phyloP scores from a whole-genome alignment of 495 filamentous ascomycete species.

The Zalerion maritima region DNA sequence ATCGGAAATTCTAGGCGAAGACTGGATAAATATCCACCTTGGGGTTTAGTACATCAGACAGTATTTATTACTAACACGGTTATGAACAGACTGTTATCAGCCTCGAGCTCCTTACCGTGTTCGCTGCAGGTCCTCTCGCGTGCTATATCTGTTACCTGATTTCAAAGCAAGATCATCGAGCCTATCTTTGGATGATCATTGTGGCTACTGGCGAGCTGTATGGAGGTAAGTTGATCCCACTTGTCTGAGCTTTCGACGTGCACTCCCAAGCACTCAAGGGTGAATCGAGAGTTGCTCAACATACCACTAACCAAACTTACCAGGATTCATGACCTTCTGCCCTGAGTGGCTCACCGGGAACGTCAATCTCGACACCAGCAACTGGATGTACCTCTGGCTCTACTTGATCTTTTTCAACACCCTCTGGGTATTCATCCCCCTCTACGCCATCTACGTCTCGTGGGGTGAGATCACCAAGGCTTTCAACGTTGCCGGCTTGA shows the following conservation, averaged over 20 bases:
- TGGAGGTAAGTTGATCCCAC: slow-evolving; percentile 40
- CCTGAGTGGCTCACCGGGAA: slow-evolving; percentile 82
- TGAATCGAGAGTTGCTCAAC: background rate
- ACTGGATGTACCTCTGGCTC: slow-evolving; percentile 77
- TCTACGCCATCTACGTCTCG: slow-evolving; percentile 60
- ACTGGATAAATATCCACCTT: too few relatives aligned
- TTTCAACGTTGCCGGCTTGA: too few relatives aligned
- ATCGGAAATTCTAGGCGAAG: too few relatives aligned
- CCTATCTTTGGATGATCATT: slow-evolving; percentile 55
- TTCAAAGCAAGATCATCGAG: slow-evolving; percentile 37
- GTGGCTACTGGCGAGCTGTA: slow-evolving; percentile 91
- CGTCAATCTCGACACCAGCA: slow-evolving; percentile 60
- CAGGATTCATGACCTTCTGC: slow-evolving; percentile 87
- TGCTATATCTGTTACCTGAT: slow-evolving; percentile 55
- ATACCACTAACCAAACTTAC: too few relatives aligned
- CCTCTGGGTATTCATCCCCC: slow-evolving; percentile 71
- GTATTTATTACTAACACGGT: too few relatives aligned
- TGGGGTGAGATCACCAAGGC: slow-evolving; percentile 43
- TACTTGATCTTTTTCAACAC: slow-evolving; percentile 88
- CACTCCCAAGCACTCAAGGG: background rate
- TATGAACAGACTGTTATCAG: slow-evolving; percentile 48
- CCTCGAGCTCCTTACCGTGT: slow-evolving; percentile 75
- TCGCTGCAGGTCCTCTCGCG: slow-evolving; percentile 60
- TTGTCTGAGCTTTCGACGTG: background rate
- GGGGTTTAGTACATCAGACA: too few relatives aligned